A percentile compares a stretch with the other conserved stretches of the same genome.
phyloP scores from a whole-genome alignment of 1,139 yeast species.

The Sugiyamaella castrensis region DNA sequence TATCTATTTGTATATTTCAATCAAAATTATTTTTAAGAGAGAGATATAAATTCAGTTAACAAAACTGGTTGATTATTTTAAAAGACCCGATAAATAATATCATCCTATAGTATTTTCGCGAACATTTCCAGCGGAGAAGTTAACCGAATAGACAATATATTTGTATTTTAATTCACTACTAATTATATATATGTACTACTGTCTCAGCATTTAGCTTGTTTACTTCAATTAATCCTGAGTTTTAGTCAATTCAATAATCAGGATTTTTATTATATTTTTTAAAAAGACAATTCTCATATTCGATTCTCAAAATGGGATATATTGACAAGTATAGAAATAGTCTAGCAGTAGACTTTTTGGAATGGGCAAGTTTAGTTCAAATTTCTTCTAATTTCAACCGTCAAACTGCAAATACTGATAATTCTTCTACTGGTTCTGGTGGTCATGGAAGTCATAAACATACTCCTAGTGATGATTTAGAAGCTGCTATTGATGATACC shows the following conservation, averaged over 20 bases:
- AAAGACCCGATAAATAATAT: no score
- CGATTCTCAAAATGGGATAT: conserved; percentile 15
- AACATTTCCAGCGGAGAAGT: no score
- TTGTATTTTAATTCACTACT: no score
- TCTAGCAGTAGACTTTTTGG: conserved; percentile 19
- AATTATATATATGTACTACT: no score
- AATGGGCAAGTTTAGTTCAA: conserved; percentile 15
- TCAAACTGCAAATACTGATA: conserved; percentile 8
- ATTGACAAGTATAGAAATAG: conserved; percentile 19
- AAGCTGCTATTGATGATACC: background rate
- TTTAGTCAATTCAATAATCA: no score
- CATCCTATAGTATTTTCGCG: no score
- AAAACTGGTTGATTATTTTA: no score
- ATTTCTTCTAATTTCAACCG: conserved; percentile 16
- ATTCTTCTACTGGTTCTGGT: background rate
- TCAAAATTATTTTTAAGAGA: no score
- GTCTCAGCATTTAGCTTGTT: no score
- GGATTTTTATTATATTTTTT: background rate
- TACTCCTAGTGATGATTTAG: conserved; percentile 6
- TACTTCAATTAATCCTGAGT: background rate
- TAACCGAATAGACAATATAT: no score
- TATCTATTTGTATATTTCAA: no score
- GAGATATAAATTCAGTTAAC: no score
- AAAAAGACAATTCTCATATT: background rate
- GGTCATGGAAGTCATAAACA: conserved; percentile 1